A percentile compares a stretch with the other conserved stretches of the same genome.
These are phyloP conservation scores for Cyamopsis tetragonoloba DNA, from an alignment of 306 rosid genomes.

Conservation along the genomic window DNA sequence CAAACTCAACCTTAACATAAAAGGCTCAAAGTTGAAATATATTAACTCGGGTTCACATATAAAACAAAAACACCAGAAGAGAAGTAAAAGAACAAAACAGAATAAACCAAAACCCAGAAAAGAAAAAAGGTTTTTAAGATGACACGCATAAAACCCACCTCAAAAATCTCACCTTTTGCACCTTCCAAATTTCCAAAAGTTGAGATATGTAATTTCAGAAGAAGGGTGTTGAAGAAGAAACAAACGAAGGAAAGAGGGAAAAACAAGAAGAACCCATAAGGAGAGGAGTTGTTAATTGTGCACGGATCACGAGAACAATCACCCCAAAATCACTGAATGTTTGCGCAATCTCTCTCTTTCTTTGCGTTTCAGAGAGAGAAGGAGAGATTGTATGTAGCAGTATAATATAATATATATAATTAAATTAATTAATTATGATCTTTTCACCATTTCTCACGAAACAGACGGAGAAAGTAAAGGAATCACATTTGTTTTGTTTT, in stretches of 20 bases:
- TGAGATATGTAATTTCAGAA: not conserved
- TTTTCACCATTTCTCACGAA: constrained; percentile 38
- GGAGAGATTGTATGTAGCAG: not conserved
- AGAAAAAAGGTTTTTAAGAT: constrained; percentile 7
- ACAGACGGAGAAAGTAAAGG: constrained; percentile 31
- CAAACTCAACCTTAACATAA: not conserved
- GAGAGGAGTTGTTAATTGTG: constrained; percentile 18
- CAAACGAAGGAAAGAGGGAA: not conserved
- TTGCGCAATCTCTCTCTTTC: constrained; percentile 22
- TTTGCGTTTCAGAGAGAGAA: not conserved
- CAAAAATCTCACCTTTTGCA: constrained; percentile 24
- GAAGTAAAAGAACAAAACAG: not conserved
- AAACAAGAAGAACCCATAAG: constrained; percentile 1
- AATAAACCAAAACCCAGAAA: not conserved
- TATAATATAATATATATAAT: not conserved
- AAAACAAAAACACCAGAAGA: not conserved
- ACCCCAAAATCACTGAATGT: constrained; percentile 27
- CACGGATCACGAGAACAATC: constrained; percentile 45
- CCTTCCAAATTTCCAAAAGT: constrained; percentile 10
- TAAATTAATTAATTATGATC: not conserved
- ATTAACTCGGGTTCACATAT: not conserved
- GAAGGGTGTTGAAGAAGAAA: constrained; percentile 19
- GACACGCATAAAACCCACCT: constrained; percentile 16
- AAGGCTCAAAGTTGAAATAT: constrained; percentile 4
- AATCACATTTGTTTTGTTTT: constrained; percentile 8